Conservation (phyloP, 768 basidiomycete species). For the Trametes elegans region DNA sequence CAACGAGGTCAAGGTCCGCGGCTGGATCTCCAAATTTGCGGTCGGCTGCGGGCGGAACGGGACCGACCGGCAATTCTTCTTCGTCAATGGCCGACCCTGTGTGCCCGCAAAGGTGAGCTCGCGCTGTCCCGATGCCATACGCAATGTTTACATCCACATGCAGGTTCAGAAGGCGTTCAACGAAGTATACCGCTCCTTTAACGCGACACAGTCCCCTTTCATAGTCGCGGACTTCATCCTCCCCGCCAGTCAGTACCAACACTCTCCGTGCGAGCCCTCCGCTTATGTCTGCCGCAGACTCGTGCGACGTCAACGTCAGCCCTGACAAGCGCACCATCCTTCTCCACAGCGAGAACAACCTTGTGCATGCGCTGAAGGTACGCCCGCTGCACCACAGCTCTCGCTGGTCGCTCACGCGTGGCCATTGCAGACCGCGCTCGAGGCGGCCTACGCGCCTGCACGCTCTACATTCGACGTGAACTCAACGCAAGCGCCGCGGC, state of each 20-base stretch:
- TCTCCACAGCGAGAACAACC: slow-evolving; percentile 79
- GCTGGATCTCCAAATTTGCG: slow-evolving; percentile 81
- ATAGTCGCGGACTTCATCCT: slow-evolving; percentile 81
- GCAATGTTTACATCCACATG: background rate
- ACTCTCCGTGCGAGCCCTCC: background rate
- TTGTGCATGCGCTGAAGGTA: slow-evolving; percentile 80
- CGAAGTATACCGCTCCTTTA: slow-evolving; percentile 88
- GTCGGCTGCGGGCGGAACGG: slow-evolving; percentile 73
- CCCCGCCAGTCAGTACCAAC: slow-evolving; percentile 59
- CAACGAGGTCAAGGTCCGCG: slow-evolving; percentile 58
- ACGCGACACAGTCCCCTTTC: slow-evolving; percentile 71
- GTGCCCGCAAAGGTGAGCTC: slow-evolving; percentile 62
- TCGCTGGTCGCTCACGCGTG: background rate
- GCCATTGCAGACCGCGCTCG: slow-evolving; percentile 56
- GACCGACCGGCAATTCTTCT: slow-evolving; percentile 89
- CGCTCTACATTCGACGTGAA: slow-evolving; percentile 71
- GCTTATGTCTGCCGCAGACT: slow-evolving; percentile 41
- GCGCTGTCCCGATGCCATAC: background rate
- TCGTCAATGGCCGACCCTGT: slow-evolving; percentile 89
- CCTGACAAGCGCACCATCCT: slow-evolving; percentile 98
- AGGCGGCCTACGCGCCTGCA: slow-evolving; percentile 61
- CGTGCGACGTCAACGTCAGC: slow-evolving; percentile 90
- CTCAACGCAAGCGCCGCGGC: background rate
- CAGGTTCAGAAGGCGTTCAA: slow-evolving; percentile 89
- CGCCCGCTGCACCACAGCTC: background rate